These are phyloP conservation scores for Zhuliangozyma parablackwelliae DNA, from an alignment of 1,139 yeast species.

Conservation along the genomic window DNA sequence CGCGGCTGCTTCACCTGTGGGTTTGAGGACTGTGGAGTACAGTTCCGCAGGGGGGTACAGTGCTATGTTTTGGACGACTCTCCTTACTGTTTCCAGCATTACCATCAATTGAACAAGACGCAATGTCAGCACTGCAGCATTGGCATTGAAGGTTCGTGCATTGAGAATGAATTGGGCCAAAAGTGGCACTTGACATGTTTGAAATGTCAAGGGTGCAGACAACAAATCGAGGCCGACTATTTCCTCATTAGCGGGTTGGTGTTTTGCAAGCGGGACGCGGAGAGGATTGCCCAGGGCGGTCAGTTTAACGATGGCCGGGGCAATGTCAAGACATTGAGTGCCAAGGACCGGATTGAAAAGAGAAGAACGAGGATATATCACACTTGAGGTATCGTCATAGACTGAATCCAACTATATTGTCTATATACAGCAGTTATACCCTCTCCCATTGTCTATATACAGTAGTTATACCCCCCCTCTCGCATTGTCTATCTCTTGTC, in stretches of 20 bases:
- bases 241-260: slow-evolving; percentile 47
- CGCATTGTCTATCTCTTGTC: not conserved
- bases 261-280: slow-evolving; percentile 47
- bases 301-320: slow-evolving; percentile 7
- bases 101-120: slow-evolving; percentile 72
- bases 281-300: slow-evolving; percentile 21
- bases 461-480: no score
- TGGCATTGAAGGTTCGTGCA: slow-evolving; percentile 89
- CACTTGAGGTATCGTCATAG: no score
- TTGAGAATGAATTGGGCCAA: slow-evolving; percentile 67
- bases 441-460: not conserved
- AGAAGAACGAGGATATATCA: slow-evolving; percentile 34
- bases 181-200: slow-evolving; percentile 67
- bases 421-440: no score
- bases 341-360: slow-evolving; percentile 38
- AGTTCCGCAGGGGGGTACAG: slow-evolving; percentile 57
- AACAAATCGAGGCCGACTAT: slow-evolving; percentile 50
- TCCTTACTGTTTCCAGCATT: slow-evolving; percentile 82
- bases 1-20: slow-evolving; percentile 75
- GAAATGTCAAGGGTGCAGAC: slow-evolving; percentile 50
- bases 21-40: slow-evolving; percentile 44
- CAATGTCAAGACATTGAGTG: slow-evolving; percentile 11
- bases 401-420: no score
- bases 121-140: slow-evolving; percentile 64
- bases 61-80: slow-evolving; percentile 76